phyloP scores from a whole-genome alignment of 1,284 basidiomycete genomes.

The Cryptococcus wingfieldii region DNA sequence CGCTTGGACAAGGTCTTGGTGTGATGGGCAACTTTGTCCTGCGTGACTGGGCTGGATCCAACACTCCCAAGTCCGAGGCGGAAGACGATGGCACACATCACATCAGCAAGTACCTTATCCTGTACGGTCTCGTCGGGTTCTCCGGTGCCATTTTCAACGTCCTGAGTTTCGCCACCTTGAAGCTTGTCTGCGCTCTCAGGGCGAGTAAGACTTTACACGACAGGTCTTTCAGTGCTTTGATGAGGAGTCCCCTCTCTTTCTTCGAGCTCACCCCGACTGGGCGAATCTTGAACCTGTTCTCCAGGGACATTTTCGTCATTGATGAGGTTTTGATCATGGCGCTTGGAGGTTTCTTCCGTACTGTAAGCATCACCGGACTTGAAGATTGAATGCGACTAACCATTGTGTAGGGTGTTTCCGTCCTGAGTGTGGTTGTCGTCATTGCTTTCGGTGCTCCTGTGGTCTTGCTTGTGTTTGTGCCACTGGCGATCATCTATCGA shows the following conservation, averaged over 20 bases:
- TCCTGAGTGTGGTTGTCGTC: slow-evolving; percentile 69
- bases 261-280: slow-evolving; percentile 81
- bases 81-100: slow-evolving; percentile 53
- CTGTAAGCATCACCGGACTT: slow-evolving; percentile 24
- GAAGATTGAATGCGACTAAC: neutral
- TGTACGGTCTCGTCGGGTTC: slow-evolving; percentile 51
- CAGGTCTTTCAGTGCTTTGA: slow-evolving; percentile 57
- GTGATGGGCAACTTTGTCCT: slow-evolving; percentile 65
- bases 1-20: slow-evolving; percentile 51
- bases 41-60: slow-evolving; percentile 74
- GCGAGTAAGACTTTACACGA: slow-evolving; percentile 75
- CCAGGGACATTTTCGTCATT: slow-evolving; percentile 85
- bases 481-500: slow-evolving; percentile 69
- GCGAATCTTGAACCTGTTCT: slow-evolving; percentile 63
- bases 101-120: slow-evolving; percentile 50
- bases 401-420: slow-evolving; percentile 45
- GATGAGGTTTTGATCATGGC: slow-evolving; percentile 73
- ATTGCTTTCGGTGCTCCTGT: slow-evolving; percentile 75
- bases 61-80: slow-evolving; percentile 50
- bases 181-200: slow-evolving; percentile 71
- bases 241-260: slow-evolving; percentile 78
- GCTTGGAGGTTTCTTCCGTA: slow-evolving; percentile 65
- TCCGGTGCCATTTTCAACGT: slow-evolving; percentile 58
- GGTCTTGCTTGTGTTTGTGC: slow-evolving; percentile 72
- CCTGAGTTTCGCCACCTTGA: slow-evolving; percentile 61